Conservation (phyloP, 1,139 yeast species). For the Casaregolazyma lundiana region DNA sequence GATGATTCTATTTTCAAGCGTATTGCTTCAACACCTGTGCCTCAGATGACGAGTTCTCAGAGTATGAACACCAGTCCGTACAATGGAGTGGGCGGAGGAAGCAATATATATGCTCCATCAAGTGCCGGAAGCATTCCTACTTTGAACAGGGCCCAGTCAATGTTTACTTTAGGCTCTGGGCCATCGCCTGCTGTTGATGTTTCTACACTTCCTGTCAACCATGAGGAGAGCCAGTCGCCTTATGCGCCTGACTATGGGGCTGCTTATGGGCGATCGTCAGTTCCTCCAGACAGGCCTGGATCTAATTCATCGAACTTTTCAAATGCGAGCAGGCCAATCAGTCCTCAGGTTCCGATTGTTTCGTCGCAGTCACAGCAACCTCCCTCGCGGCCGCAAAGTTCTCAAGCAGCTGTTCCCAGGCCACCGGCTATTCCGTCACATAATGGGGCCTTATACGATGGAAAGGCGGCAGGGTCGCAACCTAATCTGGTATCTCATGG, state of each 20-base stretch:
- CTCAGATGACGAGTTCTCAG: conserved; percentile 1
- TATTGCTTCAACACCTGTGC: conserved; percentile 11
- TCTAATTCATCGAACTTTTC: background rate
- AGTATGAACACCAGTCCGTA: conserved; percentile 8
- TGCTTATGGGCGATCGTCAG: conserved; percentile 5
- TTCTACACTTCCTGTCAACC: background rate
- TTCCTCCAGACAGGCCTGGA: background rate
- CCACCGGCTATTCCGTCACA: background rate
- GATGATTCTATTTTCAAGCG: conserved; percentile 17
- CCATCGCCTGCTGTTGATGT: background rate
- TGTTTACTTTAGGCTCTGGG: conserved; percentile 3
- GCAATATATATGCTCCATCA: conserved; percentile 10
- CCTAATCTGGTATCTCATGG: background rate
- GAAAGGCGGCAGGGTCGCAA: background rate
- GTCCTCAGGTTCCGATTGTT: background rate
- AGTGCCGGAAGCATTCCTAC: background rate
- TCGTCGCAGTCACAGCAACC: background rate
- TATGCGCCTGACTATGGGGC: background rate
- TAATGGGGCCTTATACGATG: background rate
- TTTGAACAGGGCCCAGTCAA: conserved; percentile 11
- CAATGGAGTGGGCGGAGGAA: background rate
- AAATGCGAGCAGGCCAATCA: background rate
- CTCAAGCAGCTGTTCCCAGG: background rate
- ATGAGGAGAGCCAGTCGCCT: background rate
- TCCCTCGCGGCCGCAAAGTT: background rate